Conservation (phyloP, 768 basidiomycete species). For the Tulasnella sp. region DNA sequence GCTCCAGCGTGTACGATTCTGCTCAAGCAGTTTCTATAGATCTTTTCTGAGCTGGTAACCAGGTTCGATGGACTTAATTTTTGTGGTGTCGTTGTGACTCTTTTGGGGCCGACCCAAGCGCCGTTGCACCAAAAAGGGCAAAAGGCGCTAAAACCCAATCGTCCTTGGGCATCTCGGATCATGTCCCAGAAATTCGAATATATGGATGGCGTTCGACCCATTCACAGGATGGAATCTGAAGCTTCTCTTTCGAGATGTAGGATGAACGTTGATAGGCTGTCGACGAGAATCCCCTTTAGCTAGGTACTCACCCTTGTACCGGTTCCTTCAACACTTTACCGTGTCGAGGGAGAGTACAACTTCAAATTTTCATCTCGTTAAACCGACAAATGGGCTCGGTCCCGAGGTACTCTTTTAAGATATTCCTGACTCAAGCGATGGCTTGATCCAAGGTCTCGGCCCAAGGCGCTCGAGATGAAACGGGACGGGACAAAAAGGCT, state of each 20-base stretch:
- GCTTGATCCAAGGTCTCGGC: background rate
- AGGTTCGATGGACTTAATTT: background rate
- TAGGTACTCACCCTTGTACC: background rate
- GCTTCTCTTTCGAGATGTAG: background rate
- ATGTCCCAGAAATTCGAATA: background rate
- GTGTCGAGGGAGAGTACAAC: background rate
- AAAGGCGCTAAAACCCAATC: slow-evolving; percentile 2
- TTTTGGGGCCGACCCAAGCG: background rate
- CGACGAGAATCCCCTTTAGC: background rate
- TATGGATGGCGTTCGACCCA: background rate
- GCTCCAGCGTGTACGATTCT: background rate
- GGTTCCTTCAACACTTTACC: background rate
- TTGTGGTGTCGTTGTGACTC: background rate
- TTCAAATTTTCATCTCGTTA: background rate
- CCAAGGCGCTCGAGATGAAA: background rate
- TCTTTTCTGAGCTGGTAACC: background rate
- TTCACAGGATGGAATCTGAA: background rate
- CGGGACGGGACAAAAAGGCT: background rate
- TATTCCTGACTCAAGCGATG: background rate
- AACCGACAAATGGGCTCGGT: background rate
- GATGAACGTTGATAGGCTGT: background rate
- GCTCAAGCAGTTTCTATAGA: background rate
- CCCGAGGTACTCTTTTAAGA: background rate
- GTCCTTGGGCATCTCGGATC: background rate
- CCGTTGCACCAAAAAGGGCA: background rate